Conservation (phyloP, 2,329 filamentous ascomycete genomes). For the Xylaria arbuscula region DNA sequence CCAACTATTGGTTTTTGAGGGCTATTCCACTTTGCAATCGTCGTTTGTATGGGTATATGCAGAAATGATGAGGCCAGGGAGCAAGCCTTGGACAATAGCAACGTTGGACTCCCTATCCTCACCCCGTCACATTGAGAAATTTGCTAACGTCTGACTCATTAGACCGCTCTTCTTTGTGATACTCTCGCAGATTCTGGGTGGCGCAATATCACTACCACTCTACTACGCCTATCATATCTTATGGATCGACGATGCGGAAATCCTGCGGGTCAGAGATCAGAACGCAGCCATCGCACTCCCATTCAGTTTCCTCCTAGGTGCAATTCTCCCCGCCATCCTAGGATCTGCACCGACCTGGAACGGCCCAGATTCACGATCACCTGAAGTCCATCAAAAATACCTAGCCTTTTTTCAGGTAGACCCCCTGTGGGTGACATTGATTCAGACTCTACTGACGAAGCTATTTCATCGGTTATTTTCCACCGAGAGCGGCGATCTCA, state of each 20-base stretch:
- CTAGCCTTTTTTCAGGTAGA: constrained; percentile 44
- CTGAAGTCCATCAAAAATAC: constrained; percentile 42
- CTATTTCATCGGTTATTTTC: constrained; percentile 21
- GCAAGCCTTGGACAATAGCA: constrained; percentile 41
- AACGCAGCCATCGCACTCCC: constrained; percentile 39
- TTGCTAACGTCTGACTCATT: constrained; percentile 25
- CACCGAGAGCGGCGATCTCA: constrained; percentile 5
- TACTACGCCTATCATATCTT: constrained; percentile 44
- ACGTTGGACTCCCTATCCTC: constrained; percentile 32
- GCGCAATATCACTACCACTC: constrained; percentile 44
- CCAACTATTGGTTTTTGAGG: constrained; percentile 45
- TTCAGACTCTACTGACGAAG: constrained; percentile 28
- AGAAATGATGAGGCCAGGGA: constrained; percentile 40
- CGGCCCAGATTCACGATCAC: constrained; percentile 36
- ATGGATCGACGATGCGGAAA: constrained; percentile 37
- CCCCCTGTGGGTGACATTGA: constrained; percentile 42
- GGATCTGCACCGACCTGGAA: constrained; percentile 44
- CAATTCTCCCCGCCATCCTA: constrained; percentile 40
- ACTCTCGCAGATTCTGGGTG: constrained; percentile 45
- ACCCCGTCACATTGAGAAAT: background rate
- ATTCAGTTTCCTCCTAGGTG: constrained; percentile 44
- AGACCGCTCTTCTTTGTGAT: constrained; percentile 44
- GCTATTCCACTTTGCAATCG: constrained; percentile 43
- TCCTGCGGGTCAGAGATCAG: constrained; percentile 35
- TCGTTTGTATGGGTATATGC: constrained; percentile 47